Base-by-base conservation (phyloP, 345 rosid genomes). In the Camelina hispida region DNA sequence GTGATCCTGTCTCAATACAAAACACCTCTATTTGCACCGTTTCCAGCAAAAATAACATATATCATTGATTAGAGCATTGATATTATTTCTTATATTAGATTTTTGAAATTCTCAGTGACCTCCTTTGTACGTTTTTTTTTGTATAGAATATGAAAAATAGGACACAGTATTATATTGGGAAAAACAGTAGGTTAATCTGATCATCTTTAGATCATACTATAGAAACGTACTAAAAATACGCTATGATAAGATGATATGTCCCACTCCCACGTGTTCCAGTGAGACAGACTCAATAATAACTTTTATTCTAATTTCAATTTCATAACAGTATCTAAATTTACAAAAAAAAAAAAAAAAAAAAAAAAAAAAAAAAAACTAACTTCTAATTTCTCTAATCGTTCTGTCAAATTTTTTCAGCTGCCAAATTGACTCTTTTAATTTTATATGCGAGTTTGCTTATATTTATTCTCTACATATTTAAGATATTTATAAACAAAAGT, bases 401-500 rank as follows among this genome's bases (percentile, higher is more conserved):
- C 12, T 28, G 5, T 54, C 11, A 4, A 3, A 28, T 12, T 7
- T 23, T 53, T 35, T 28, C n/a, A 28, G 15, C 1, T 5, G 13
- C 13, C 14, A 25, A 54, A 54, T 25, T 54, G 35, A 25, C 7
- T 32, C 38, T 7, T 8, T 15, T 28, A 28, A 30, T 0, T 56
- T 56, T 15, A 30, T 18, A n/a, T 32, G 20, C 62, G 17, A 44
- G 14, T 10, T 37, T 38, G 42, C 11, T 42, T 42, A 5, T 10
- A 7, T 15, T 14, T 25, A n/a, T 9, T 30, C 2, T 30, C 0
- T 13, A 44, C 23, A 17, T 66, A 46, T 35, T 2, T 35, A 35
- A 1, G 25, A 46, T 28, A 46, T n/a, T 51, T 12, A 34, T n/a
- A 47, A 59, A 69, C 18, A 69, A 69, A 68, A 58, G 57, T n/a